Base-by-base conservation (phyloP, 495 filamentous ascomycete species). In the Hypoxylon fuscum region DNA sequence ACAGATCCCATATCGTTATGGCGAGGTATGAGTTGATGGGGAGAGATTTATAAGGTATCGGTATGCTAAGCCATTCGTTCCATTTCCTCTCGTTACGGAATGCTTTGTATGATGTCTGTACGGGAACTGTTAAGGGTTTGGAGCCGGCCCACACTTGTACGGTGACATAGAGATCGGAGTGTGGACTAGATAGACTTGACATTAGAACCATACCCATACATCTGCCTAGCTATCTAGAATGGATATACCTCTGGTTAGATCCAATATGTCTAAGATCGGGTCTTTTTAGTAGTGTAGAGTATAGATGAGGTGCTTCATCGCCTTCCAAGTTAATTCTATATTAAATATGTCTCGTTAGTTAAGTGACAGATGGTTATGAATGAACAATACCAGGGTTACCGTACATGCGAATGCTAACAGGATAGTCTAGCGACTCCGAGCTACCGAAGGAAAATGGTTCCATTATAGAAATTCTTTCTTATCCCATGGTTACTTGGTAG, bases 31-130 rank as follows among this genome's bases (percentile, higher is more conserved):
- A 84, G 55, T 87, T 88, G 22, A 89, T 76, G 17, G 93, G 92
- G 2, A 94, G 82, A 44, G 88, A 87, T 41, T 90, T 87, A 62
- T 97, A 92, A 1, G 82, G 83, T 67, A 96, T 85, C 10, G 96
- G 94, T 42, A 99, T 75, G 9, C 86, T 85, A 22, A 99, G 83
- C 96, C 96, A 99, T 77, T 99, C 95, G 70, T 94, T 93, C 95
- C 95, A 99, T 68, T 81, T 83, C 66, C 96, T 85, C 47, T 85
- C 82, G 20, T 79, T 82, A 67, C 92, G 93, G 66, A 98, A 97
- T 1, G 89, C 73, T 72, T 90, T 96, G 78, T 97, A 98, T 11
- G 91, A 81, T 8, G 96, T 99, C 72, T 97, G 93, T 9, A 96
- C 80, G 0, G 92, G 90, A 0, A 97, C 90, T 0, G 93, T 94